Percentiles rank a stretch among this genome's conserved stretches.
phyloP scores from a whole-genome alignment of 768 basidiomycete species.

The Tylopilus sp. region DNA sequence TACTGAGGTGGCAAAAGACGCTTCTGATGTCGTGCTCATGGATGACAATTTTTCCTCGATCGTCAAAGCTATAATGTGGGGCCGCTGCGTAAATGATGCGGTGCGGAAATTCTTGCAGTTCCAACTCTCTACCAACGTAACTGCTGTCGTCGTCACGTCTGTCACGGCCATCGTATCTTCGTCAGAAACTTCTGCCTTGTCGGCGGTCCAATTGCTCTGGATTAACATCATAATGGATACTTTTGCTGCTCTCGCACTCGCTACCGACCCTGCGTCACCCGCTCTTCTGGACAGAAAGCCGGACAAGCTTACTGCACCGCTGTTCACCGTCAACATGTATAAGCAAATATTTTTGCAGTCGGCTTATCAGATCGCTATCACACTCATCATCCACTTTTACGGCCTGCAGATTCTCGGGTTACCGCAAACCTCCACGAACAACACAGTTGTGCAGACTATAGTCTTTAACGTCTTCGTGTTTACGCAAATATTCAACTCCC shows the following conservation, averaged over 20 bases:
- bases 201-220: conserved; percentile 96
- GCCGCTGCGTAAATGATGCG: conserved; percentile 96
- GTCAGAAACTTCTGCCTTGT: conserved; percentile 78
- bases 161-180: conserved; percentile 81
- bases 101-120: conserved; percentile 98
- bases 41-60: conserved; percentile 96
- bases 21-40: conserved; percentile 98
- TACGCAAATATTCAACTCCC: conserved; percentile 93
- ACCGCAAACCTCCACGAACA: conserved; percentile 31
- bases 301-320: conserved; percentile 81
- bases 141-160: conserved; percentile 92
- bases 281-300: conserved; percentile 84
- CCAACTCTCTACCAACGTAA: conserved; percentile 91
- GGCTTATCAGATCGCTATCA: conserved; percentile 76
- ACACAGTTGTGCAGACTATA: conserved; percentile 67
- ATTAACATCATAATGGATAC: conserved; percentile 99
- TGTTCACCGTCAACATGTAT: conserved; percentile 94
- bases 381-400: conserved; percentile 86
- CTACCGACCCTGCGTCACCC: conserved; percentile 90
- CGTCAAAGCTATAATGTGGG: conserved; percentile 98
- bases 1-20: conserved; percentile 98
- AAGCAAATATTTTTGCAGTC: conserved; percentile 95
- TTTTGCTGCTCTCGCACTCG: conserved; percentile 95
- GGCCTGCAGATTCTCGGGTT: conserved; percentile 71
- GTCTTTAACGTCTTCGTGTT: conserved; percentile 99